These are phyloP conservation scores for Xylariaceae sp. DNA, from an alignment of 2,329 filamentous ascomycete species.

Conservation along the genomic window DNA sequence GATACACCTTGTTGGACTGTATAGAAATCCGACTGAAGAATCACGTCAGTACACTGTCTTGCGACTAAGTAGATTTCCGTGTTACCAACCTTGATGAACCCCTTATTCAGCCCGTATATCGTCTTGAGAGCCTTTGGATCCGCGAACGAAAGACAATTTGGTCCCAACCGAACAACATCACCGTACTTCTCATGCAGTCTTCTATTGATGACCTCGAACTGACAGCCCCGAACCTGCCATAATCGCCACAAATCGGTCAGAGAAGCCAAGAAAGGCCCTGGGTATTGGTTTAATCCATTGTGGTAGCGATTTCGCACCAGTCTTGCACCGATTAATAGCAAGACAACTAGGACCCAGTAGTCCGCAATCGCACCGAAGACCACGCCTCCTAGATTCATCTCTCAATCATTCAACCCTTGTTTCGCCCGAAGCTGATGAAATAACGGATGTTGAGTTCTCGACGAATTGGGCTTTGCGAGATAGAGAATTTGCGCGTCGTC, in stretches of 20 bases:
- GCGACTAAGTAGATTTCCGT: neutral
- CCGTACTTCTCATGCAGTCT: slow-evolving; percentile 69
- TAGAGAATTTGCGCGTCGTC: too few species aligned
- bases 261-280: slow-evolving; percentile 67
- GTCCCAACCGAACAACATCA: slow-evolving; percentile 71
- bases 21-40: slow-evolving; percentile 70
- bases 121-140: slow-evolving; percentile 69
- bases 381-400: slow-evolving; percentile 24
- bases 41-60: slow-evolving; percentile 10
- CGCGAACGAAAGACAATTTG: slow-evolving; percentile 71
- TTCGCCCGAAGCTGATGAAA: neutral
- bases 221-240: slow-evolving; percentile 61
- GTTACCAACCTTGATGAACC: slow-evolving; percentile 65
- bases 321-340: slow-evolving; percentile 37
- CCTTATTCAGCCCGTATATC: slow-evolving; percentile 82
- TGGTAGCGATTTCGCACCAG: slow-evolving; percentile 49
- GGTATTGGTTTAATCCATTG: slow-evolving; percentile 66
- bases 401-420: slow-evolving; percentile 11
- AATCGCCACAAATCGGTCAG: slow-evolving; percentile 74
- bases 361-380: slow-evolving; percentile 34
- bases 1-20: slow-evolving; percentile 72
- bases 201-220: slow-evolving; percentile 66
- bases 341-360: slow-evolving; percentile 43
- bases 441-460: too few species aligned
- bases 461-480: too few species aligned